phyloP scores from a whole-genome alignment of 2,329 filamentous ascomycete species.

The Cladophialophora bantiana region DNA sequence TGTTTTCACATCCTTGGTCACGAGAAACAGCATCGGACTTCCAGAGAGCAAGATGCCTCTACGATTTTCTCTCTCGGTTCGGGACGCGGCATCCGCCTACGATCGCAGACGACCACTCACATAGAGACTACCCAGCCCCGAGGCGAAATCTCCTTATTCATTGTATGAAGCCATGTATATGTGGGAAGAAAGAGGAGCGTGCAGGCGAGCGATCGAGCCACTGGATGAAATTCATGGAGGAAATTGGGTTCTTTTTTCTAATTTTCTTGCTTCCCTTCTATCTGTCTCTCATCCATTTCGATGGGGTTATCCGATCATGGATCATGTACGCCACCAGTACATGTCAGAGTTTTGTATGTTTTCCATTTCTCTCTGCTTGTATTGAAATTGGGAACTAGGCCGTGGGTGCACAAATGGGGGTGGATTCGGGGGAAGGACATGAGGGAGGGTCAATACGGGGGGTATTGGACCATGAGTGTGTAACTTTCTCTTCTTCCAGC shows the following conservation, averaged over 20 bases:
- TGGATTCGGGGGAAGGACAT: neutral
- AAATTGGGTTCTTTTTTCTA: slow-evolving; percentile 18
- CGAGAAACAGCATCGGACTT: slow-evolving; percentile 26
- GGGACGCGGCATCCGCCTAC: slow-evolving; percentile 27
- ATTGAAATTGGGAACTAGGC: slow-evolving; percentile 1
- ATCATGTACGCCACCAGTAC: slow-evolving; percentile 11
- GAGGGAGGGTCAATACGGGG: neutral
- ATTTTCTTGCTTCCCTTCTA: slow-evolving; percentile 11
- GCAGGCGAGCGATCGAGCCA: slow-evolving; percentile 20
- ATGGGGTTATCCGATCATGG: slow-evolving; percentile 11
- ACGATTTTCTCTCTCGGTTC: slow-evolving; percentile 33
- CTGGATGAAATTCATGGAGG: slow-evolving; percentile 8
- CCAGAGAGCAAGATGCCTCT: slow-evolving; percentile 28
- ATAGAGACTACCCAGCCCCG: slow-evolving; percentile 36
- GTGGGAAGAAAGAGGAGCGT: slow-evolving; percentile 24
- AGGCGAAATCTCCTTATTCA: slow-evolving; percentile 35
- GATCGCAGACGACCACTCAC: slow-evolving; percentile 26
- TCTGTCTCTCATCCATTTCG: neutral
- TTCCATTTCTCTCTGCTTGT: neutral
- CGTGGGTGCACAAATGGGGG: neutral
- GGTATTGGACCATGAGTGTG: slow-evolving; percentile 18
- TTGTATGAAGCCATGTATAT: slow-evolving; percentile 30
- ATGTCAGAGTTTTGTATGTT: slow-evolving; percentile 18
- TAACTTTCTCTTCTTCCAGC: slow-evolving; percentile 29
- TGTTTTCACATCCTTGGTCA: slow-evolving; percentile 20